phyloP scores from a whole-genome alignment of 768 basidiomycete genomes.

The Coprinopsis sp. region DNA sequence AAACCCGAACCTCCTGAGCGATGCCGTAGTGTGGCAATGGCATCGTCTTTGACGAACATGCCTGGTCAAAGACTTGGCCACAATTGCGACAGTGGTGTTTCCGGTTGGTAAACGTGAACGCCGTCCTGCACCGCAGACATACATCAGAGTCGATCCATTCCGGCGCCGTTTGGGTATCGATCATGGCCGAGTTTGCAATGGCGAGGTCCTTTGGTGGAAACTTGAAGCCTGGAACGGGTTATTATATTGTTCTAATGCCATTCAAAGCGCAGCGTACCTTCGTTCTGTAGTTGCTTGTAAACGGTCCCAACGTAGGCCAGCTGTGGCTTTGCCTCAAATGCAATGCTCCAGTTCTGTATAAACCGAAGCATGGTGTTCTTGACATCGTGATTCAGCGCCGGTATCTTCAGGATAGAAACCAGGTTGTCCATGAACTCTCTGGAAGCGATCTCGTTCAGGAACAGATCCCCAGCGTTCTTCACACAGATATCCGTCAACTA shows the following conservation, averaged over 20 bases:
- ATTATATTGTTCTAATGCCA: constrained; percentile 4
- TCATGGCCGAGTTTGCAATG: constrained; percentile 74
- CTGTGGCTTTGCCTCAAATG: constrained; percentile 76
- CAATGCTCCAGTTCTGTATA: constrained; percentile 92
- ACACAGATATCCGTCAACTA: constrained; percentile 88
- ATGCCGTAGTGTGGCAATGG: constrained; percentile 93
- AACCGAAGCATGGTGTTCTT: constrained; percentile 71
- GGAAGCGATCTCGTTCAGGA: constrained; percentile 77
- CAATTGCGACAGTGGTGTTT: constrained; percentile 99
- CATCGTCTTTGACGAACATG: constrained; percentile 81
- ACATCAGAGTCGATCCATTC: constrained; percentile 97
- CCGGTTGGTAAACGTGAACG: constrained; percentile 92
- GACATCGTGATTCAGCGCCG: constrained; percentile 74
- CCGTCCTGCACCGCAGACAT: constrained; percentile 85
- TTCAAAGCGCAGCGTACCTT: constrained; percentile 46
- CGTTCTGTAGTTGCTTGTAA: constrained; percentile 69
- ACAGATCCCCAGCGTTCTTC: constrained; percentile 96
- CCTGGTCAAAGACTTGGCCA: constrained; percentile 93
- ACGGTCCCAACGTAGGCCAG: constrained; percentile 74
- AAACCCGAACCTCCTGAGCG: constrained; percentile 86
- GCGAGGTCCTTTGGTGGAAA: constrained; percentile 80
- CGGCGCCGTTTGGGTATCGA: constrained; percentile 86
- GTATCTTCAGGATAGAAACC: constrained; percentile 80
- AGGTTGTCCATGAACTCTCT: constrained; percentile 94
- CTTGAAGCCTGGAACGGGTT: constrained; percentile 51